phyloP scores from a whole-genome alignment of 805 yeast genomes.

The Starmera pachycereana region DNA sequence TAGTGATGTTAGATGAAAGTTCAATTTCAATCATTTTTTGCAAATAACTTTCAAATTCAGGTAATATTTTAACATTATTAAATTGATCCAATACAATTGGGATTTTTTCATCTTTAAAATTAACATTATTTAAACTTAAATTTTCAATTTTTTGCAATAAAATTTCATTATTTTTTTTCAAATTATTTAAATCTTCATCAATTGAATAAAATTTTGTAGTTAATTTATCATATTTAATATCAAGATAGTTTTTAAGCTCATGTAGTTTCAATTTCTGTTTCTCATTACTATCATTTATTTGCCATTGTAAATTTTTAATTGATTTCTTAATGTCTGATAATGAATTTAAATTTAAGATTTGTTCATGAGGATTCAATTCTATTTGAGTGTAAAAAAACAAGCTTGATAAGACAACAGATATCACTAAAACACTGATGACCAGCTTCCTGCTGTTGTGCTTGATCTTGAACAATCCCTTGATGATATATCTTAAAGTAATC shows the following conservation, averaged over 20 bases:
- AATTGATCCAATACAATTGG: conserved; percentile 12
- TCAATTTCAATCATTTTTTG: conserved; percentile 4
- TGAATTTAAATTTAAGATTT: no score
- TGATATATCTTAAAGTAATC: no score
- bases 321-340: conserved; percentile 12
- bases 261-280: conserved; percentile 10
- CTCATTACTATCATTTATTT: conserved; percentile 13
- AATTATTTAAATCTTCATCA: conserved; percentile 3
- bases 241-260: conserved; percentile 13
- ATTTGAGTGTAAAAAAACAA: not conserved
- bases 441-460: no score
- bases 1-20: not conserved
- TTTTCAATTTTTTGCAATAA: conserved; percentile 5
- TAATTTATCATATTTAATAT: conserved; percentile 10
- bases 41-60: conserved; percentile 14
- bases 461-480: no score
- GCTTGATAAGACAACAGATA: no score
- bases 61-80: conserved; percentile 11
- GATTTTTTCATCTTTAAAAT: conserved; percentile 2
- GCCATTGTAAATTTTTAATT: conserved; percentile 13
- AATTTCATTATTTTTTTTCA: conserved; percentile 4
- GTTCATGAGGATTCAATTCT: no score
- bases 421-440: no score
- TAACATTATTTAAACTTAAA: conserved; percentile 5
- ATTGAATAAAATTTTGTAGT: conserved; percentile 1